A percentile compares a stretch with the other conserved stretches of the same genome.
Conservation (phyloP, 2,329 filamentous ascomycete species). For the Geoglossum cookeanum region DNA sequence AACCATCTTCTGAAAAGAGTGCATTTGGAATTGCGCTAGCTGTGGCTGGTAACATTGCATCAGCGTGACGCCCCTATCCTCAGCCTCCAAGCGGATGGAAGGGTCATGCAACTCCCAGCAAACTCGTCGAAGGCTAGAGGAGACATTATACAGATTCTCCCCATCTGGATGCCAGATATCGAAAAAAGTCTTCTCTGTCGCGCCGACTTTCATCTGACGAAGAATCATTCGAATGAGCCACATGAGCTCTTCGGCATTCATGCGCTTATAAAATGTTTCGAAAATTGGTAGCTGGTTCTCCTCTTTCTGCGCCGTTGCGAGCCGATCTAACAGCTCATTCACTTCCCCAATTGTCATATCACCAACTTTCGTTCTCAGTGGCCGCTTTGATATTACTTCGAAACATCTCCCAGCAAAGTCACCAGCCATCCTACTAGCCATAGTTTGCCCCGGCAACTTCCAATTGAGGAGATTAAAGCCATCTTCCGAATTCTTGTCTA, state of each 20-base stretch:
- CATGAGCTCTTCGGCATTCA: constrained; percentile 85
- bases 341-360: constrained; percentile 77
- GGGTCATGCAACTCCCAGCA: constrained; percentile 86
- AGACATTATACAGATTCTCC: constrained; percentile 28
- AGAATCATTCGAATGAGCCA: constrained; percentile 92
- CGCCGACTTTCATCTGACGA: constrained; percentile 54
- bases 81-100: constrained; percentile 49
- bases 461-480: constrained; percentile 72
- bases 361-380: constrained; percentile 53
- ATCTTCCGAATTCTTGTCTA: constrained; percentile 79
- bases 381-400: constrained; percentile 68
- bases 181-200: constrained; percentile 76
- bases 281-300: constrained; percentile 70
- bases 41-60: constrained; percentile 98
- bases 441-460: constrained; percentile 63
- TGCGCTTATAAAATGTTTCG: constrained; percentile 64
- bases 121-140: constrained; percentile 71
- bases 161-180: constrained; percentile 39
- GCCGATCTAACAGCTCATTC: constrained; percentile 62
- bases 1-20: constrained; percentile 64
- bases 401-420: constrained; percentile 85
- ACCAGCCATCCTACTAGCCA: constrained; percentile 49
- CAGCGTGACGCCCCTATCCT: constrained; percentile 54
- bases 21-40: constrained; percentile 77
- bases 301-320: constrained; percentile 60